Evolutionary conservation across 352 stramenopile species (phyloP), one percentile per base, ranked within the genome.

Genomic region (Globisporangium solare): DNA sequence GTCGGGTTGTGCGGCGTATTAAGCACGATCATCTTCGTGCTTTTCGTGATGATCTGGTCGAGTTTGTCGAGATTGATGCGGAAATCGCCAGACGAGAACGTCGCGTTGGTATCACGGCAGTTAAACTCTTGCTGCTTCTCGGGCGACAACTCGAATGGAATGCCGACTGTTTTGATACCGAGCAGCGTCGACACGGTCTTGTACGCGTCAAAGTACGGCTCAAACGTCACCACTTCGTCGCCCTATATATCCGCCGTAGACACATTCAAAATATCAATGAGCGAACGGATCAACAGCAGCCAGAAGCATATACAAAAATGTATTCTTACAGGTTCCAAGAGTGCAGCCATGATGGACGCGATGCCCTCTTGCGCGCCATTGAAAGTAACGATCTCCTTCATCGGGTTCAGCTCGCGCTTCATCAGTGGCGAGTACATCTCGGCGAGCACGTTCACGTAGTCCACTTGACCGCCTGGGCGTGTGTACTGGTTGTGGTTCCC

Each of bases 1-100:
- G 97, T 99, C 7, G 97, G 97, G 71, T 99, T 99, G 80, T 99
- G 97, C 31, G 97, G 97, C 46, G 94, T 98, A 71, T 99, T 99
- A 45, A 99, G 79, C 51, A 99, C 84, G 47, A 99, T 73, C 57
- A 98, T 89, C 60, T 96, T 93, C 42, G 97, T 99, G 59, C 88
- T 83, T 0, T 79, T 56, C 5, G 93, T 97, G 42, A 99, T 84
- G 8, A 71, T 75, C 3, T 64, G 60, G 54, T 98, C 83, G 27
- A 99, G 73, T 35, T 83, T 85, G 0, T 79, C 66, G 20, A 89
- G 60, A 72, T 99, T 87, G 17, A 98, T 59, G 35, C 85, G 53
- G 45, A 92, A 95, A 53, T 94, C 83, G 21, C 61, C 61, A 8
- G 85, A 94, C 37, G 81, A 85, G 51, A 89, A 89, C 54, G 49